Evolutionary conservation across 2,329 filamentous ascomycete species (phyloP), one percentile per base, ranked within the genome.

Genomic region (Epichloe amarillans): DNA sequence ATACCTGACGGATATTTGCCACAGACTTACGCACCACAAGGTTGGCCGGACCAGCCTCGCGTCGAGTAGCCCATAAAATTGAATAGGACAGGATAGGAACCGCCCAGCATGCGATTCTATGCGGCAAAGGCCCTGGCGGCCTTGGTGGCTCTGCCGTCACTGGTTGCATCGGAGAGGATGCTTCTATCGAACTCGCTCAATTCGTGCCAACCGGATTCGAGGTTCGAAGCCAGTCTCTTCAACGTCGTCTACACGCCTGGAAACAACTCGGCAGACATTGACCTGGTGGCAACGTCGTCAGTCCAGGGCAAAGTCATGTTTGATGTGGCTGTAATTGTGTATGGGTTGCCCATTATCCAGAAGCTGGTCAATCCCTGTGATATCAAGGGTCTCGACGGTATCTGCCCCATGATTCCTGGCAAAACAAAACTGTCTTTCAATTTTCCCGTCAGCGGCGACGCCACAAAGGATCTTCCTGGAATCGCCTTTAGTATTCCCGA

Each of bases 401-500:
- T 96, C 62, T 96, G 90, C 68, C 89, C 89, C 52, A 94, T 96
- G 89, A 84, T 80, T 57, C 80, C 88, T 14, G 89, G 88, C 56
- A 83, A 85, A 59, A 83, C 95, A 63, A 78, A 84, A 47, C 75
- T 94, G 61, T 74, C 60, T 10, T 88, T 87, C 61, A 85, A 84
- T 60, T 64, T 90, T 30, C 66, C 71, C 2, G 68, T 91, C 45
- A 68, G 72, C 12, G 59, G 66, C 7, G 70, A 73, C 23, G 77
- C 84, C 41, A 69, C 86, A 54, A 68, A 71, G 19, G 66, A 77
- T 47, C 81, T 96, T 61, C 90, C 90, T 50, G 79, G 79, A 43
- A 90, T 95, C 62, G 86, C 88, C 48, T 96, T 91, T 69, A 84
- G 77, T 46, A 85, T 96, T 41, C 90, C 90, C 47, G 90, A 96